phyloP scores from a whole-genome alignment of 352 stramenopile genomes.

The Phytophthora multivora region DNA sequence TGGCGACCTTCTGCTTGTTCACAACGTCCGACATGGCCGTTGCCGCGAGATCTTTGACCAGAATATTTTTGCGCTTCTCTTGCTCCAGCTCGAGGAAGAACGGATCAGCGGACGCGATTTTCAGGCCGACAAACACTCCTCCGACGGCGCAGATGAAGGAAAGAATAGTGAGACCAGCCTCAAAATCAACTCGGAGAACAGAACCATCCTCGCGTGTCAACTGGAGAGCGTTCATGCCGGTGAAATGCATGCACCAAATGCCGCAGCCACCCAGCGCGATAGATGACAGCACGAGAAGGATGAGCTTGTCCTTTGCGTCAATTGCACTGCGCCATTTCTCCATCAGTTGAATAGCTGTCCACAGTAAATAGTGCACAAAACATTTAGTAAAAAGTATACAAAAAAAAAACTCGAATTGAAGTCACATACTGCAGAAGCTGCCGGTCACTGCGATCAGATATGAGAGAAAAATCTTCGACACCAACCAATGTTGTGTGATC shows the following conservation, averaged over 20 bases:
- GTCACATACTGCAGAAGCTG: constrained; percentile 54
- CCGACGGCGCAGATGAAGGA: constrained; percentile 60
- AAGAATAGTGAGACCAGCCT: constrained; percentile 54
- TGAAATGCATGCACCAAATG: constrained; percentile 83
- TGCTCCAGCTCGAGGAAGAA: constrained; percentile 72
- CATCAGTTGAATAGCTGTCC: constrained; percentile 77
- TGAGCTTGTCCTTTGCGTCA: constrained; percentile 33
- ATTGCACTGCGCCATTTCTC: constrained; percentile 67
- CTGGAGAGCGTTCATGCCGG: constrained; percentile 63
- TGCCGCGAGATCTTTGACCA: constrained; percentile 47
- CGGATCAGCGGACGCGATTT: constrained; percentile 57
- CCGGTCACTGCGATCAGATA: constrained; percentile 61
- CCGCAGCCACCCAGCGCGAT: constrained; percentile 59
- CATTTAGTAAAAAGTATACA: neutral
- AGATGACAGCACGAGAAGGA: constrained; percentile 47
- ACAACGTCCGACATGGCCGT: constrained; percentile 51
- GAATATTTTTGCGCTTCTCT: constrained; percentile 52
- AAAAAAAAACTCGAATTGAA: neutral
- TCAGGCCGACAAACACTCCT: constrained; percentile 61
- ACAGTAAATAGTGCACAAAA: no score
- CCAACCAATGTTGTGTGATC: constrained; percentile 50
- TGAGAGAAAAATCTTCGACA: constrained; percentile 49
- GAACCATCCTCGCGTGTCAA: constrained; percentile 40
- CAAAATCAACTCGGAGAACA: constrained; percentile 53
- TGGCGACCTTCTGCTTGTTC: constrained; percentile 49